phyloP scores from a whole-genome alignment of 257 asterid genomes.

The Anisodus tanguticus region DNA sequence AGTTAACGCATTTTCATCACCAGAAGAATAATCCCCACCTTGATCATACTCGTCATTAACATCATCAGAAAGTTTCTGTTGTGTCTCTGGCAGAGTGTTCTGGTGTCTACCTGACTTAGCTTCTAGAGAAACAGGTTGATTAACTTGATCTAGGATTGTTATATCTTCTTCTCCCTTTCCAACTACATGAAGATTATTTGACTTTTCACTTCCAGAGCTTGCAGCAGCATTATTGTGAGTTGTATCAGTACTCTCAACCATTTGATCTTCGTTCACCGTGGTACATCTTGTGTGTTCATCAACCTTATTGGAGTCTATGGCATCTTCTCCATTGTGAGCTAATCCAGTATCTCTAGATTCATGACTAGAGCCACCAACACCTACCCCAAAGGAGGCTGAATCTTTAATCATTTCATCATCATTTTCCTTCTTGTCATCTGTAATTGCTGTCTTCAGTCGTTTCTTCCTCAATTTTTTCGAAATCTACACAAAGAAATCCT shows the following conservation, averaged over 20 bases:
- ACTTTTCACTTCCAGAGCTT: slow-evolving; percentile 20
- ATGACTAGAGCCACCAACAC: slow-evolving; percentile 44
- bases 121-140: slow-evolving; percentile 40
- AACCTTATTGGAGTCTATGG: slow-evolving; percentile 44
- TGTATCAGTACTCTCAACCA: slow-evolving; percentile 25
- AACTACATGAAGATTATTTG: slow-evolving; percentile 23
- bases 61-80: slow-evolving; percentile 44
- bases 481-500: slow-evolving; percentile 58
- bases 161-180: slow-evolving; percentile 20
- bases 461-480: slow-evolving; percentile 78
- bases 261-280: slow-evolving; percentile 29
- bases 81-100: slow-evolving; percentile 49
- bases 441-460: slow-evolving; percentile 47
- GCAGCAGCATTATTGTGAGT: slow-evolving; percentile 24
- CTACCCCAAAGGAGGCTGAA: slow-evolving; percentile 42
- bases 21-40: slow-evolving; percentile 70
- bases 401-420: slow-evolving; percentile 50
- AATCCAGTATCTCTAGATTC: slow-evolving; percentile 29
- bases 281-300: slow-evolving; percentile 43
- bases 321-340: slow-evolving; percentile 34
- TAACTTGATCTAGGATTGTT: slow-evolving; percentile 27
- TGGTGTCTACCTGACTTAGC: slow-evolving; percentile 37
- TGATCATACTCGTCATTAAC: slow-evolving; percentile 44
- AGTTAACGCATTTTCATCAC: slow-evolving; percentile 58
- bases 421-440: slow-evolving; percentile 46